Conservation (phyloP, 148 eudicot species). For the Nepenthes mirabilis region DNA sequence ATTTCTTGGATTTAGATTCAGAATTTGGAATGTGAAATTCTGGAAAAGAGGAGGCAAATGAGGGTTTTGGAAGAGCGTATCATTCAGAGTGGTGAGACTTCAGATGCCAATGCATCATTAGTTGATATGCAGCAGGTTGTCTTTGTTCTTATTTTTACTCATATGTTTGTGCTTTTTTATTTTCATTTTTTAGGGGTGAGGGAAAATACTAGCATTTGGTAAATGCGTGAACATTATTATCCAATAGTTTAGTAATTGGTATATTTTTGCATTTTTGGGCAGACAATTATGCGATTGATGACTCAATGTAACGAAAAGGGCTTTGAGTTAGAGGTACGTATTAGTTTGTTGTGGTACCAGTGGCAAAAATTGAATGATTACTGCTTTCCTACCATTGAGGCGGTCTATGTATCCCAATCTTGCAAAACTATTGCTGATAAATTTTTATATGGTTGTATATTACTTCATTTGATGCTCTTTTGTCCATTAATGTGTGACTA, state of each 20-base stretch:
- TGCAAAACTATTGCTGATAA: too few relatives aligned
- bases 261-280: conserved; percentile 1
- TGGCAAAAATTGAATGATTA: too few relatives aligned
- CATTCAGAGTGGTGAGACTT: conserved; percentile 66
- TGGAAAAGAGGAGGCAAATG: conserved; percentile 80
- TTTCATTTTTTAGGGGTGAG: too few relatives aligned
- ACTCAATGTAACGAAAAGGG: conserved; percentile 78
- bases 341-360: background rate
- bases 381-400: too few relatives aligned
- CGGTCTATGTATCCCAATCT: too few relatives aligned
- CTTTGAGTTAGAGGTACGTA: conserved; percentile 86
- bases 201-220: too few relatives aligned
- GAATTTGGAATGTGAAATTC: conserved; percentile 75
- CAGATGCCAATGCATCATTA: conserved; percentile 67
- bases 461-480: too few relatives aligned
- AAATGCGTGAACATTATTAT: too few relatives aligned
- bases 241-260: too few relatives aligned
- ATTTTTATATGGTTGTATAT: too few relatives aligned
- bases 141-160: background rate
- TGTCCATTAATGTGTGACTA: background rate
- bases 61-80: conserved; percentile 80
- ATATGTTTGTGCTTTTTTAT: background rate
- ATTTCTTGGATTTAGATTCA: conserved; percentile 40
- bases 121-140: conserved; percentile 91
- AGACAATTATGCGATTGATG: conserved; percentile 61